Conservation (phyloP, 345 rosid species). For the Nasturtium officinale region DNA sequence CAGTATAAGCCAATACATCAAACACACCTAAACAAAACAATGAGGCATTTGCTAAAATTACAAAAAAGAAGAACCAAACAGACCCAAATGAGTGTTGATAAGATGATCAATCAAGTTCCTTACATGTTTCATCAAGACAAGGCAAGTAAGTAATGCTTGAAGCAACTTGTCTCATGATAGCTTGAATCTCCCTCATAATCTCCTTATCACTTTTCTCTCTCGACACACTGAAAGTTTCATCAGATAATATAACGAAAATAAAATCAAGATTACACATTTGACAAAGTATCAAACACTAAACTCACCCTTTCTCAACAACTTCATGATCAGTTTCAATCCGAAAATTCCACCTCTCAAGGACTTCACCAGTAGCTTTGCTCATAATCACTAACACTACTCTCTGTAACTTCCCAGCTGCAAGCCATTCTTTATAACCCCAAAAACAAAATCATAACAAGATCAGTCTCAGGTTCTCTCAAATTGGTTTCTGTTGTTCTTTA, state of each 20-base stretch:
- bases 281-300: background rate
- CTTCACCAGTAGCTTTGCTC: constrained; percentile 83
- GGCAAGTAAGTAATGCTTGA: constrained; percentile 95
- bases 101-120: background rate
- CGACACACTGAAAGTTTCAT: constrained; percentile 57
- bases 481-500: no score
- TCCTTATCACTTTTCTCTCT: constrained; percentile 97
- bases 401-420: constrained; percentile 86
- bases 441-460: background rate
- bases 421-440: constrained; percentile 65
- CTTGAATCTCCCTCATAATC: constrained; percentile 96
- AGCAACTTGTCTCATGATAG: constrained; percentile 93
- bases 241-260: background rate
- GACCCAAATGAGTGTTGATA: background rate
- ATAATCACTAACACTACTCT: constrained; percentile 86
- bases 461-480: background rate
- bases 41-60: background rate
- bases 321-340: constrained; percentile 78
- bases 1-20: constrained; percentile 93
- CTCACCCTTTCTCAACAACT: constrained; percentile 86
- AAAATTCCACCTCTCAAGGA: constrained; percentile 94
- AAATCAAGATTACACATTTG: background rate
- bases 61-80: background rate
- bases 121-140: constrained; percentile 94
- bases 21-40: constrained; percentile 65